These are phyloP conservation scores for Singerocomus inundabilis DNA, from an alignment of 1,284 basidiomycete genomes.

Conservation along the genomic window DNA sequence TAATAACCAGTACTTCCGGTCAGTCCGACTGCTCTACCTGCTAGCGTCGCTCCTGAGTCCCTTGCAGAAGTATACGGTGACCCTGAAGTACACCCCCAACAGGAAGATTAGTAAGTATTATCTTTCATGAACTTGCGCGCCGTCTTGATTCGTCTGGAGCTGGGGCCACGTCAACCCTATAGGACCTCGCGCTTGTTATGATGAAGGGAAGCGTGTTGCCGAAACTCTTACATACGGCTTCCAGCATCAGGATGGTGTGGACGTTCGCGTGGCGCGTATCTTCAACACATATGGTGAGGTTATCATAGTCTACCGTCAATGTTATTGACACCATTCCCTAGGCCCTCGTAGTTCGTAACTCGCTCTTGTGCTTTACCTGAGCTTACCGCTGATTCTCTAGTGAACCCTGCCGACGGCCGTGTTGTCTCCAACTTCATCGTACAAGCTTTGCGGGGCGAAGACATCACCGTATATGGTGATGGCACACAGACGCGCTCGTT, in stretches of 20 bases:
- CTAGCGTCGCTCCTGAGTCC: conserved; percentile 9
- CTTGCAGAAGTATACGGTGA: conserved; percentile 90
- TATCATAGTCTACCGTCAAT: not conserved
- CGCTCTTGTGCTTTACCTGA: not conserved
- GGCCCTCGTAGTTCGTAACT: conserved; percentile 48
- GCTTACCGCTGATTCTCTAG: conserved; percentile 41
- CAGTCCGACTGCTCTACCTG: conserved; percentile 18
- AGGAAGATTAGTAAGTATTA: conserved; percentile 81
- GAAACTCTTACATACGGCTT: conserved; percentile 95
- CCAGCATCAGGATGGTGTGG: conserved; percentile 90
- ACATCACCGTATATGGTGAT: conserved; percentile 97
- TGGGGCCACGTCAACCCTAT: conserved; percentile 99
- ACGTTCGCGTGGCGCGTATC: conserved; percentile 93
- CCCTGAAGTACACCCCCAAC: conserved; percentile 95
- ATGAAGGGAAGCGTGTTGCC: conserved; percentile 95
- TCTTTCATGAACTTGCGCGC: conserved; percentile 2
- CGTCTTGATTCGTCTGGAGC: conserved; percentile 40
- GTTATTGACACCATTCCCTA: conserved; percentile 12
- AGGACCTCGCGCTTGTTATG: conserved; percentile 96
- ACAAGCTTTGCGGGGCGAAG: conserved; percentile 91
- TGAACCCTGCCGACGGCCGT: conserved; percentile 95
- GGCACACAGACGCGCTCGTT: conserved; percentile 95
- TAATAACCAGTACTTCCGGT: conserved; percentile 93
- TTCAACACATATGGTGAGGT: conserved; percentile 83
- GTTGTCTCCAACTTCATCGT: conserved; percentile 99